Evolutionary conservation across 176 grass and related monocot species (phyloP), one percentile per base, ranked within the genome.

Genomic region (Aegilops longissima): DNA sequence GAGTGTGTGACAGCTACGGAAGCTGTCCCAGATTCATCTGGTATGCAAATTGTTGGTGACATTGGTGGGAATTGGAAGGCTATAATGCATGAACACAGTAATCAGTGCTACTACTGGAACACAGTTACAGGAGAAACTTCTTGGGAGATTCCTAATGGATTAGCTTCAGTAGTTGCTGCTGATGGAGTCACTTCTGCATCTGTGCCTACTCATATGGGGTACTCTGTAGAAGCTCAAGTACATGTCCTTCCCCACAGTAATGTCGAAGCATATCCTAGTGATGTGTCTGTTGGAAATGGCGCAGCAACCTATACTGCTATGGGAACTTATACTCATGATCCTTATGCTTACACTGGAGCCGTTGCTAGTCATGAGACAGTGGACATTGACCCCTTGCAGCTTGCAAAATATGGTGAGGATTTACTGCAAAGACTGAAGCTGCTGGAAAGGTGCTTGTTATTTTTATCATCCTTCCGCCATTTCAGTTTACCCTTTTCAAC

Each of bases 51-150:
- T 86, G 61, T 98, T 83, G 88, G 93, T 86, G 96, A 94, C 44
- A 12, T 84, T 33, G 73, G 88, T 90, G 94, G 89, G 75, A 88
- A 88, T 87, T 99, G 97, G 97, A 99, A 97, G 86, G 78, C 86
- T 76, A 73, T 99, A 73, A 97, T 99, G 87, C 90, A 96, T 86
- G 94, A 82, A 78, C 89, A 94, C 80, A 97, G 90, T 65, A 99
- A 86, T 81, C 97, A 92, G 66, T 94, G 89, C 85, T 99, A 99
- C 82, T 99, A 96, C 73, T 99, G 97, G 97, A 99, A 99, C 73
- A 96, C 90, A 21, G 77, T 94, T 79, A 99, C 97, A 70, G 97
- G 97, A 40, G 94, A 99, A 92, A 99, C 94, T 42, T 96, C 94
- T 66, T 99, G 97, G 97, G 97, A 94, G 77, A 87, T 99, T 18